phyloP scores from a whole-genome alignment of 768 basidiomycete species.

The Dentipellis fragilis region DNA sequence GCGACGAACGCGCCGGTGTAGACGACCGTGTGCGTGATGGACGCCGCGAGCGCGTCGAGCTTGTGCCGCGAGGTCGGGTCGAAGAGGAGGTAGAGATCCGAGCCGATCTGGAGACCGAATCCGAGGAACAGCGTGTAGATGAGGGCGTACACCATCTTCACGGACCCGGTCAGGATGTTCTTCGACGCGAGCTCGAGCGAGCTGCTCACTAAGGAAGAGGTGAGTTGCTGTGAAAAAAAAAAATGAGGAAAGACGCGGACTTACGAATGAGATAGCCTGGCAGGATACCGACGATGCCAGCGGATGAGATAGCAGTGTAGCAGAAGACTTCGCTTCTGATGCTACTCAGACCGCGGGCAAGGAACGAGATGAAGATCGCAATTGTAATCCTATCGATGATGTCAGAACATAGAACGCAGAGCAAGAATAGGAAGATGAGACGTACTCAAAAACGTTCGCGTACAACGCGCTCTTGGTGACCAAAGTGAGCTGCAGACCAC shows the following conservation, averaged over 20 bases:
- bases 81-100: conserved; percentile 64
- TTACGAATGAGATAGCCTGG: conserved; percentile 77
- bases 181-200: conserved; percentile 77
- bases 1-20: conserved; percentile 58
- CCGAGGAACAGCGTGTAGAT: conserved; percentile 78
- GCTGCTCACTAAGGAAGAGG: conserved; percentile 48
- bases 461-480: conserved; percentile 70
- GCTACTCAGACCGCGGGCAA: conserved; percentile 71
- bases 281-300: conserved; percentile 77
- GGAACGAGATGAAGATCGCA: conserved; percentile 70
- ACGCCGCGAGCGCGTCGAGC: conserved; percentile 40
- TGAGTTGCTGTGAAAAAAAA: conserved; percentile 1
- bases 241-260: conserved; percentile 15
- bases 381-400: conserved; percentile 53
- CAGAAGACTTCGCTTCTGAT: conserved; percentile 71
- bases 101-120: conserved; percentile 75
- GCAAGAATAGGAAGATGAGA: conserved; percentile 6
- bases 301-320: conserved; percentile 81
- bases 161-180: conserved; percentile 71
- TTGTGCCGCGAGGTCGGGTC: conserved; percentile 46
- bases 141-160: conserved; percentile 78
- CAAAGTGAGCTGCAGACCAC: conserved; percentile 59
- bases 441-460: conserved; percentile 85
- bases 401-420: conserved; percentile 5
- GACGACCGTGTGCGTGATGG: conserved; percentile 35